Conservation (phyloP, 2,329 filamentous ascomycete species). For the Cladobotryum mycophilum region DNA sequence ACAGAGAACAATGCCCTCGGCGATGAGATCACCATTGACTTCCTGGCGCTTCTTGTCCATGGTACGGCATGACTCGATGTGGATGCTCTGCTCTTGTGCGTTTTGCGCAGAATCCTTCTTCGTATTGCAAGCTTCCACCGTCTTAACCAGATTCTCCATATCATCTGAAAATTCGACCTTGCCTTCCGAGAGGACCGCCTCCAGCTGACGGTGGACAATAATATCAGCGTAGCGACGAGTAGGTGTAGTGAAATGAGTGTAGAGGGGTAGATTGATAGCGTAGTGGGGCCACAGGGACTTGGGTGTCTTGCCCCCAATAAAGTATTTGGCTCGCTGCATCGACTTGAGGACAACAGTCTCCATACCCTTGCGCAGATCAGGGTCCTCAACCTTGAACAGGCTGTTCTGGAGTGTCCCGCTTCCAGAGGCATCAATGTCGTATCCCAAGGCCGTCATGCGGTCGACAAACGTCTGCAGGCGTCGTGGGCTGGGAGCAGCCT, state of each 20-base stretch:
- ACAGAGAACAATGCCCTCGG: slow-evolving; percentile 90
- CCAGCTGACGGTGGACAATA: slow-evolving; percentile 89
- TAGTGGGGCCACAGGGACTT: slow-evolving; percentile 82
- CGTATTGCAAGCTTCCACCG: slow-evolving; percentile 90
- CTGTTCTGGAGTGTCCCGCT: slow-evolving; percentile 91
- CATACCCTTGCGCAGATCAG: slow-evolving; percentile 91
- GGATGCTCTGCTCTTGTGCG: slow-evolving; percentile 96
- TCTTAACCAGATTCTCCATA: slow-evolving; percentile 81
- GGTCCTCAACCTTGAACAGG: slow-evolving; percentile 85
- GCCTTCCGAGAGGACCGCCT: slow-evolving; percentile 75
- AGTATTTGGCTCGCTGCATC: slow-evolving; percentile 96
- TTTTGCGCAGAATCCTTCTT: slow-evolving; percentile 98
- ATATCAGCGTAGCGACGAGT: slow-evolving; percentile 93
- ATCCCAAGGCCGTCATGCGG: slow-evolving; percentile 85
- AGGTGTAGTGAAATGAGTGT: slow-evolving; percentile 96
- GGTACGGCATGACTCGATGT: slow-evolving; percentile 92
- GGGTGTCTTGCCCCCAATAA: slow-evolving; percentile 70
- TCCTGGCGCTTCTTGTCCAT: slow-evolving; percentile 92
- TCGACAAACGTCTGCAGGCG: slow-evolving; percentile 87
- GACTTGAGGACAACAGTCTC: slow-evolving; percentile 92
- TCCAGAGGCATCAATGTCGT: slow-evolving; percentile 81
- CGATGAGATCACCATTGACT: slow-evolving; percentile 83
- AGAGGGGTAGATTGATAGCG: slow-evolving; percentile 83
- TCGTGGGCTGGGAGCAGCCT: slow-evolving; percentile 76
- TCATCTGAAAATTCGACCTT: slow-evolving; percentile 84